phyloP scores from a whole-genome alignment of 768 basidiomycete species.

The Lactarius trivialis region DNA sequence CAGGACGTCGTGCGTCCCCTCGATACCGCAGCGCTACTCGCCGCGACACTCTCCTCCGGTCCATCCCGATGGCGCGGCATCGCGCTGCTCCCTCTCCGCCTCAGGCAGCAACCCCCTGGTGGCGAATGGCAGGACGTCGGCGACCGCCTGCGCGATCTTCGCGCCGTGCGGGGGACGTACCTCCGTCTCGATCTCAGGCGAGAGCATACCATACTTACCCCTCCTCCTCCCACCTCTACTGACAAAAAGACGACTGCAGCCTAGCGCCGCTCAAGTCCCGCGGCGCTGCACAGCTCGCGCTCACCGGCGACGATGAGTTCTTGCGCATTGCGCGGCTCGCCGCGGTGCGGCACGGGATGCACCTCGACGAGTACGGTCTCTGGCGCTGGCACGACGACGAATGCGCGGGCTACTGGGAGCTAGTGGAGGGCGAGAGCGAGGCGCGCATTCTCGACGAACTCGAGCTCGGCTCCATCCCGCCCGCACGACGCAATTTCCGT shows the following conservation, averaged over 20 bases:
- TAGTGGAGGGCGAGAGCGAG: constrained; percentile 20
- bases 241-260: constrained; percentile 23
- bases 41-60: constrained; percentile 31
- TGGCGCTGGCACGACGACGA: constrained; percentile 46
- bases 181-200: constrained; percentile 27
- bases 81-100: constrained; percentile 37
- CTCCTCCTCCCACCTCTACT: neutral
- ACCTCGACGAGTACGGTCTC: constrained; percentile 56
- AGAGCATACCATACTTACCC: too few relatives aligned
- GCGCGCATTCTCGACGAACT: constrained; percentile 19
- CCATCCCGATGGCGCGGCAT: constrained; percentile 46
- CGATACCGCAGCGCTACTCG: constrained; percentile 40
- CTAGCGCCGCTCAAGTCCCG: constrained; percentile 43
- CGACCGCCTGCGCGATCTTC: constrained; percentile 27
- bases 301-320: constrained; percentile 54
- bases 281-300: constrained; percentile 45
- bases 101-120: neutral
- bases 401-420: constrained; percentile 18
- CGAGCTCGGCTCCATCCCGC: constrained; percentile 15
- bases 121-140: constrained; percentile 29
- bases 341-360: constrained; percentile 41
- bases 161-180: constrained; percentile 25
- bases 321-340: constrained; percentile 35
- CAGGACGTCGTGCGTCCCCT: constrained; percentile 39
- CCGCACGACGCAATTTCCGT: constrained; percentile 19